Conservation (phyloP, 768 basidiomycete species). For the Lactarius sp. region DNA sequence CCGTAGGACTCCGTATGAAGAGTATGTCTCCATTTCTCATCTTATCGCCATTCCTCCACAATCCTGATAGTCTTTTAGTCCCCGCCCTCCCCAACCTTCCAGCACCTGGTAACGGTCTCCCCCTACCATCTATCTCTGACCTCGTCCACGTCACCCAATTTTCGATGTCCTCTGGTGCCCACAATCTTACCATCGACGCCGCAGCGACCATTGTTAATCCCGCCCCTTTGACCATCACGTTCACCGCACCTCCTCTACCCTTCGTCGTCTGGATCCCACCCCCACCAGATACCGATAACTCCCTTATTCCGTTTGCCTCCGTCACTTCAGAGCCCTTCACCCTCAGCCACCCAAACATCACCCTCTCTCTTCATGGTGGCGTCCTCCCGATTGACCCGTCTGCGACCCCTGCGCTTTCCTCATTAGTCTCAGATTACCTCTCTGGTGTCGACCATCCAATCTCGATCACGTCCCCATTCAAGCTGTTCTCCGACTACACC, state of each 20-base stretch:
- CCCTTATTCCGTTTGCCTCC: too few relatives aligned
- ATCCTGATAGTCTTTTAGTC: too few relatives aligned
- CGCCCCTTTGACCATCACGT: slow-evolving; percentile 32
- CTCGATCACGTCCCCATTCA: slow-evolving; percentile 43
- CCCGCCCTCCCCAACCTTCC: too few relatives aligned
- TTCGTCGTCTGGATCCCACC: slow-evolving; percentile 34
- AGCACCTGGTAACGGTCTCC: too few relatives aligned
- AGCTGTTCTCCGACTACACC: slow-evolving; percentile 44
- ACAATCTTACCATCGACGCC: too few relatives aligned
- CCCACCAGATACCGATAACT: too few relatives aligned
- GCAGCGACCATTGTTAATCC: too few relatives aligned
- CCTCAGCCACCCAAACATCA: too few relatives aligned
- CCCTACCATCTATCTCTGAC: too few relatives aligned
- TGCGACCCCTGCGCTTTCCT: slow-evolving; percentile 45
- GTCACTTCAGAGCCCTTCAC: too few relatives aligned
- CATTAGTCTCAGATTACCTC: slow-evolving; percentile 61
- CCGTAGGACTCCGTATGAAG: slow-evolving; percentile 40
- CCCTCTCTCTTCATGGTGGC: slow-evolving; percentile 50
- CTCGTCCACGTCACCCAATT: neutral
- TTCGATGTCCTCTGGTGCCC: too few relatives aligned
- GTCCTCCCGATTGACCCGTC: slow-evolving; percentile 46
- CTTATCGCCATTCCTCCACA: too few relatives aligned
- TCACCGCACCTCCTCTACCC: slow-evolving; percentile 54
- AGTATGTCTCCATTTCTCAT: slow-evolving; percentile 37
- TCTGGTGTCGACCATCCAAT: slow-evolving; percentile 53